phyloP scores from a whole-genome alignment of 2,329 filamentous ascomycete species.

The Gliomastix tumulicola region DNA sequence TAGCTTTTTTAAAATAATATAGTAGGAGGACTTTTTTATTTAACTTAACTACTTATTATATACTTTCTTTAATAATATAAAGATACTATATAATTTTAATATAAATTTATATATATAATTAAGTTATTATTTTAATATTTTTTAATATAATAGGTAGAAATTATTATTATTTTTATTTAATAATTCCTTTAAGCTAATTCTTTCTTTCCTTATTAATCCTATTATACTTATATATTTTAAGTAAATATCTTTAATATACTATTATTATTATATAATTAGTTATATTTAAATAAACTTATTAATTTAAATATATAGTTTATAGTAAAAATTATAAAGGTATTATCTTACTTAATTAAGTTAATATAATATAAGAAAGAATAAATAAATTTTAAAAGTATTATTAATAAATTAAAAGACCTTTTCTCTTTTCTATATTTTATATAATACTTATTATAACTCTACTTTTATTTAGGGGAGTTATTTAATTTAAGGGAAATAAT shows the following conservation, averaged over 20 bases:
- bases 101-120: background rate
- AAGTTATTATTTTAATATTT: background rate
- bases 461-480: too few relatives aligned
- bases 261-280: constrained; percentile 1
- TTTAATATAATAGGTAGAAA: background rate
- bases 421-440: background rate
- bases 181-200: background rate
- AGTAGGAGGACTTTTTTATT: too few relatives aligned
- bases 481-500: constrained; percentile 1
- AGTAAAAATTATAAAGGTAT: constrained; percentile 1
- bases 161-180: background rate
- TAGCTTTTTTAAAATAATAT: too few relatives aligned
- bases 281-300: constrained; percentile 1
- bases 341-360: too few relatives aligned
- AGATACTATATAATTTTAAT: background rate
- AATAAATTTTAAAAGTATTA: background rate
- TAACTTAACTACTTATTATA: background rate
- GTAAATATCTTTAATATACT: background rate
- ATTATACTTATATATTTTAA: background rate
- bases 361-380: too few relatives aligned
- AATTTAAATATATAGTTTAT: constrained; percentile 1
- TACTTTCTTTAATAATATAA: too few relatives aligned
- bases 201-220: background rate
- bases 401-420: background rate
- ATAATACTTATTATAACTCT: too few relatives aligned